A percentile compares a stretch with the other conserved stretches of the same genome.
Evolutionary conservation across 805 yeast species (phyloP).

Genomic region (Monosporozyma siamensis): DNA sequence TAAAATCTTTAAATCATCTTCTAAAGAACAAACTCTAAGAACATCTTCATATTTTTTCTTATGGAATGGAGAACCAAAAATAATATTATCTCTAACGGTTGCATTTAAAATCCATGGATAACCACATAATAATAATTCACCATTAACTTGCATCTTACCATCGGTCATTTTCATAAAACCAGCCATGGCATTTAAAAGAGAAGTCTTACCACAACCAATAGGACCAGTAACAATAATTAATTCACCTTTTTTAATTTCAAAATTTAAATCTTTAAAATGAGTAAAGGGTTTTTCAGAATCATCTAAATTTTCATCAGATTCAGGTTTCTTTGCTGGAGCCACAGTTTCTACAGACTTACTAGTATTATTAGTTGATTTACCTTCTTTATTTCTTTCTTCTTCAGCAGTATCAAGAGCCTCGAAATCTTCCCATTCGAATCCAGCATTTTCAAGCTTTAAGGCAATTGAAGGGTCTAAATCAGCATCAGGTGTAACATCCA

Average conservation of each 20-base stretch:
- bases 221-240: conserved; percentile 53
- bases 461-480: conserved; percentile 32
- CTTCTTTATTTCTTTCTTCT: conserved; percentile 1
- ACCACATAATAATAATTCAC: conserved; percentile 47
- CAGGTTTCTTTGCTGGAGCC: background rate
- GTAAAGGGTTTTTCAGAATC: conserved; percentile 12
- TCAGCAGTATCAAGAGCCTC: conserved; percentile 27
- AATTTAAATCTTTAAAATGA: conserved; percentile 44
- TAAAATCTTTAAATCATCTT: conserved; percentile 52
- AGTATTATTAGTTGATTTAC: background rate
- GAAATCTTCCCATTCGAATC: conserved; percentile 60
- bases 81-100: conserved; percentile 64
- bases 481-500: conserved; percentile 13
- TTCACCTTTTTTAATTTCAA: conserved; percentile 53
- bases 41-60: conserved; percentile 43
- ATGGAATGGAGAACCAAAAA: conserved; percentile 53
- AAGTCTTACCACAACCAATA: conserved; percentile 77
- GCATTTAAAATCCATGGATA: conserved; percentile 81
- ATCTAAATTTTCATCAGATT: background rate
- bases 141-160: conserved; percentile 47
- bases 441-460: conserved; percentile 41
- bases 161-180: conserved; percentile 54
- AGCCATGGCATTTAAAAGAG: conserved; percentile 58
- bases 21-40: conserved; percentile 56
- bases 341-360: background rate